Evolutionary conservation across 2,329 filamentous ascomycete species (phyloP).

Genomic region (Ophiocordyceps robertsii): DNA sequence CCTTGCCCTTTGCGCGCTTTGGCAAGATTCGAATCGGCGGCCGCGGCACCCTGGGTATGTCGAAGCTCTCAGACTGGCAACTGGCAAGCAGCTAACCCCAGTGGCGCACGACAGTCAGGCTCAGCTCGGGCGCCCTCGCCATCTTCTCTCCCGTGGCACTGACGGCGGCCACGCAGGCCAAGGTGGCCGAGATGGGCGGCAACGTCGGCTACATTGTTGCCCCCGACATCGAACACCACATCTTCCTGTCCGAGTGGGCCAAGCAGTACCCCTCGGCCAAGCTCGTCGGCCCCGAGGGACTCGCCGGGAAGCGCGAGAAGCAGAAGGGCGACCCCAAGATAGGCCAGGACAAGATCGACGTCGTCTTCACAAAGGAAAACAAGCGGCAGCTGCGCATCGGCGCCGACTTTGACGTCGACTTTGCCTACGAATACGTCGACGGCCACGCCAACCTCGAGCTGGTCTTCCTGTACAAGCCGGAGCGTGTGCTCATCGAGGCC

Average conservation of each 20-base stretch:
- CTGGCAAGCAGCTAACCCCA: not conserved
- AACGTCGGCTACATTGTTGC: conserved; percentile 76
- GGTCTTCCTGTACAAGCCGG: conserved; percentile 72
- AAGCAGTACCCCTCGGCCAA: conserved; percentile 63
- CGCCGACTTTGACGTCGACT: conserved; percentile 74
- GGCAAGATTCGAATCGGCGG: conserved; percentile 74
- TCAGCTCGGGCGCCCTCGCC: conserved; percentile 64
- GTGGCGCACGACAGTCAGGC: conserved; percentile 43
- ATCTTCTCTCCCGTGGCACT: conserved; percentile 87
- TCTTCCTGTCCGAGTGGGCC: conserved; percentile 81
- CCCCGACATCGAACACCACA: conserved; percentile 86
- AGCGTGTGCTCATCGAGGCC: conserved; percentile 69
- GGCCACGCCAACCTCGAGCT: conserved; percentile 75
- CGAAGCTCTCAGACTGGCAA: not conserved
- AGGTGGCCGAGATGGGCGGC: conserved; percentile 51
- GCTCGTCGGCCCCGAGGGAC: conserved; percentile 69
- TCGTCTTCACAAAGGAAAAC: conserved; percentile 51
- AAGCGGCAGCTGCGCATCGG: conserved; percentile 42
- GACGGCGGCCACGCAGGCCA: conserved; percentile 56
- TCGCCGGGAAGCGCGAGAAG: conserved; percentile 67
- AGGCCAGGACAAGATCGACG: conserved; percentile 43
- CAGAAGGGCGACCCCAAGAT: conserved; percentile 32
- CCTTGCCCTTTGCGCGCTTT: conserved; percentile 72
- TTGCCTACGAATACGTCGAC: conserved; percentile 73
- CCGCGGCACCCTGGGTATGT: conserved; percentile 67